Percentiles rank a stretch among this genome's conserved stretches.
Evolutionary conservation across 768 basidiomycete species (phyloP).

Genomic region (Tephrocybe rancida): DNA sequence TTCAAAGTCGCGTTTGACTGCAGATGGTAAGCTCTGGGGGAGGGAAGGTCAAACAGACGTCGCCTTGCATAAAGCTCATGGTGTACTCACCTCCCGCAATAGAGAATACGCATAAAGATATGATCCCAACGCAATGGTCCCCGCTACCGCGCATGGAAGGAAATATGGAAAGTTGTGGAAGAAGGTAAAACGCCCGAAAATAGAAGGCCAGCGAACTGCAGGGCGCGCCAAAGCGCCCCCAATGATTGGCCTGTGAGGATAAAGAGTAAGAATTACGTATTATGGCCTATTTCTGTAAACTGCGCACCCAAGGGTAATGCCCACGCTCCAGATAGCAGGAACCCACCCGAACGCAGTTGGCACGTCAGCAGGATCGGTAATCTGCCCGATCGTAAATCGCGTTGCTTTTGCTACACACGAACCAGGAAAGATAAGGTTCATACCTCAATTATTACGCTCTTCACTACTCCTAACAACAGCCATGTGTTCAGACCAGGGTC

Average conservation of each 20-base stretch:
- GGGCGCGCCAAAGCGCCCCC: conserved; percentile 32
- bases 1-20: neutral
- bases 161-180: conserved; percentile 33
- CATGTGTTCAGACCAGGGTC: neutral
- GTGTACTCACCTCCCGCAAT: conserved; percentile 27
- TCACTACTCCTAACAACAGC: neutral
- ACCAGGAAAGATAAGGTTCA: neutral
- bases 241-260: conserved; percentile 23
- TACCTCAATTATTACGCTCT: conserved; percentile 10
- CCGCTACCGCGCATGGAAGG: conserved; percentile 25
- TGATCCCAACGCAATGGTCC: conserved; percentile 14
- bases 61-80: neutral
- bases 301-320: conserved; percentile 23
- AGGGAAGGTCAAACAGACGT: neutral
- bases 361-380: conserved; percentile 11
- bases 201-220: conserved; percentile 25
- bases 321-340: conserved; percentile 15
- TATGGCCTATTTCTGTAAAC: neutral
- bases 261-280: neutral
- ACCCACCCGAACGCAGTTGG: conserved; percentile 13
- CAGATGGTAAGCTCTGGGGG: conserved; percentile 19
- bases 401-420: neutral
- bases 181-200: conserved; percentile 24
- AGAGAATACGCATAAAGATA: conserved; percentile 19
- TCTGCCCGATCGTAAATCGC: conserved; percentile 5